These are phyloP conservation scores for Saccharomycopsis hybrid DNA, from an alignment of 1,139 yeast species.

Conservation along the genomic window DNA sequence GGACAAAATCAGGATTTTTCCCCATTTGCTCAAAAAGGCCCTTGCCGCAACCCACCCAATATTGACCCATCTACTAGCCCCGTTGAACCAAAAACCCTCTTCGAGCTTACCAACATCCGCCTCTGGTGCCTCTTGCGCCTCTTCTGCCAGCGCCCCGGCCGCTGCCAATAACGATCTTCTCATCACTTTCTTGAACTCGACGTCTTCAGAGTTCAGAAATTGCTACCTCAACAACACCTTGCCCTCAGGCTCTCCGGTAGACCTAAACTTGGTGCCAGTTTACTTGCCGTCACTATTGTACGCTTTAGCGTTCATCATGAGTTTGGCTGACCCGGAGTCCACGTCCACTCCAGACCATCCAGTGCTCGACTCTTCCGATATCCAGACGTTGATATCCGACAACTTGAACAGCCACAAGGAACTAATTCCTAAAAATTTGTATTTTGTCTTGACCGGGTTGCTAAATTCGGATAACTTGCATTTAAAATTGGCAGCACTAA, in stretches of 20 bases:
- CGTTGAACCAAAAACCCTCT: not conserved
- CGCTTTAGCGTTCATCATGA: constrained; percentile 10
- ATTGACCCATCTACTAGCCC: not conserved
- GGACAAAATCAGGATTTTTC: constrained; percentile 5
- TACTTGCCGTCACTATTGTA: constrained; percentile 14
- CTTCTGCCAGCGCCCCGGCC: too few species aligned
- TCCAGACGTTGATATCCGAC: not conserved
- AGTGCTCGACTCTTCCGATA: not conserved
- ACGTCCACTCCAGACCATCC: not conserved
- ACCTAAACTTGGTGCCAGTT: not conserved
- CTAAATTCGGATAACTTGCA: constrained; percentile 11
- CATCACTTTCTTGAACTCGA: not conserved
- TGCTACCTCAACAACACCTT: constrained; percentile 5
- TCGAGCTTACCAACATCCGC: not conserved
- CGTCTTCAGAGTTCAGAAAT: constrained; percentile 1
- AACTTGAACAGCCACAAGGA: not conserved
- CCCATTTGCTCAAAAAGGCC: not conserved
- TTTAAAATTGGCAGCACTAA: constrained; percentile 8
- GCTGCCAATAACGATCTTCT: not conserved
- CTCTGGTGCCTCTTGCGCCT: too few species aligned
- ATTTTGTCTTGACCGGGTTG: constrained; percentile 7
- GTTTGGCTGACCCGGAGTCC: not conserved
- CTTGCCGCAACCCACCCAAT: not conserved
- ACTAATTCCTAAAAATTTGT: constrained; percentile 7
- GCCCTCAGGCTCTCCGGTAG: constrained; percentile 8